These are phyloP conservation scores for Chrysanthemum seticuspe DNA, from an alignment of 129 eudicot species.

Conservation along the genomic window DNA sequence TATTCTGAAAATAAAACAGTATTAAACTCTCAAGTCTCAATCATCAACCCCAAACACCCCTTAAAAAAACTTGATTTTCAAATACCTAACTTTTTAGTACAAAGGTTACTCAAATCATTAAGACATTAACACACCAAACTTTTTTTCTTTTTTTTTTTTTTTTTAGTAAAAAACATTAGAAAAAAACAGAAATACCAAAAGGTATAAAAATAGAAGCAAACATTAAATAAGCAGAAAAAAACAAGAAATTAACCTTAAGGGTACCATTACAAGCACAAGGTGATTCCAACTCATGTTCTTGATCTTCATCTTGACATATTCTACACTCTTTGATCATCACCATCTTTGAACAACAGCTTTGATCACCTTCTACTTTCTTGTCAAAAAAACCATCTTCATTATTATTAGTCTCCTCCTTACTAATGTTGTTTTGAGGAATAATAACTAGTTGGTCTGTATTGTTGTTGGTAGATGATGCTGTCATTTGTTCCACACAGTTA, in stretches of 20 bases:
- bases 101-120: too few species aligned
- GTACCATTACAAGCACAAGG: constrained; percentile 94
- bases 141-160: too few species aligned
- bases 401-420: neutral
- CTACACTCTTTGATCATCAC: constrained; percentile 55
- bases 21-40: too few species aligned
- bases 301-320: constrained; percentile 91
- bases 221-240: neutral
- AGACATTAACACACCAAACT: too few species aligned
- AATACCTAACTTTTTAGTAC: too few species aligned
- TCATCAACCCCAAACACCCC: too few species aligned
- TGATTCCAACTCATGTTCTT: constrained; percentile 58
- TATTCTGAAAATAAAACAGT: too few species aligned
- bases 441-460: neutral
- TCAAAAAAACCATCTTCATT: neutral
- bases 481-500: neutral
- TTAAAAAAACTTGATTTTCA: too few species aligned
- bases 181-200: too few species aligned
- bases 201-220: neutral
- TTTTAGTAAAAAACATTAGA: too few species aligned
- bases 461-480: neutral
- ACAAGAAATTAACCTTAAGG: constrained; percentile 50
- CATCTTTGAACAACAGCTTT: constrained; percentile 35
- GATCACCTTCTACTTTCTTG: constrained; percentile 19
- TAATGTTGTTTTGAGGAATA: neutral